Evolutionary conservation across 371 early-diverging fungal species (phyloP).

Genomic region (Apophysomyces ossiformis): DNA sequence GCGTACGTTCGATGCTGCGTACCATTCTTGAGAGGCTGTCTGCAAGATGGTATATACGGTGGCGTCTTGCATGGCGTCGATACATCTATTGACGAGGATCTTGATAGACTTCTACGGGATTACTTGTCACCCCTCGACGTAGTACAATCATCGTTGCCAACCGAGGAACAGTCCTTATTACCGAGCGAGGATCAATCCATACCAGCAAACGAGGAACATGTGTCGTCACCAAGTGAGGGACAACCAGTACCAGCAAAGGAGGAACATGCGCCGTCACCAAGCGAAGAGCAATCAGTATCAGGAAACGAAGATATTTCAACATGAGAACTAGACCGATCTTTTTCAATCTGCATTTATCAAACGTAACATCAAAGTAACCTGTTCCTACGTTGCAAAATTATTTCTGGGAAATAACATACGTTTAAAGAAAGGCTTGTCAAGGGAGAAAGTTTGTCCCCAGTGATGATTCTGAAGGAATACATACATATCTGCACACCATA

Average conservation of each 20-base stretch:
- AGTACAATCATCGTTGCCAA: not conserved
- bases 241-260: not conserved
- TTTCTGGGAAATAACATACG: too few species aligned
- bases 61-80: conserved; percentile 21
- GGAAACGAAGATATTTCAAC: not conserved
- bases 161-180: too few species aligned
- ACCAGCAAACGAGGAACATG: not conserved
- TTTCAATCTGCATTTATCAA: too few species aligned
- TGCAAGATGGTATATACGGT: conserved; percentile 50
- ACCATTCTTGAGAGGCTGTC: conserved; percentile 49
- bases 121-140: conserved; percentile 24
- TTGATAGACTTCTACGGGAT: conserved; percentile 28
- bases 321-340: too few species aligned
- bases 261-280: not conserved
- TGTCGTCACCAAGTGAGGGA: not conserved
- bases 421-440: too few species aligned
- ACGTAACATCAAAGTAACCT: too few species aligned
- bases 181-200: too few species aligned
- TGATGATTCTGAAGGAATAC: too few species aligned
- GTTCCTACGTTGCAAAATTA: too few species aligned
- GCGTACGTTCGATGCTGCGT: conserved; percentile 51
- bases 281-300: not conserved
- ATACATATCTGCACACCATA: too few species aligned
- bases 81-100: conserved; percentile 18
- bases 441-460: too few species aligned